phyloP scores from a whole-genome alignment of 805 yeast species.

The Starmerella khaoyaiensis region DNA sequence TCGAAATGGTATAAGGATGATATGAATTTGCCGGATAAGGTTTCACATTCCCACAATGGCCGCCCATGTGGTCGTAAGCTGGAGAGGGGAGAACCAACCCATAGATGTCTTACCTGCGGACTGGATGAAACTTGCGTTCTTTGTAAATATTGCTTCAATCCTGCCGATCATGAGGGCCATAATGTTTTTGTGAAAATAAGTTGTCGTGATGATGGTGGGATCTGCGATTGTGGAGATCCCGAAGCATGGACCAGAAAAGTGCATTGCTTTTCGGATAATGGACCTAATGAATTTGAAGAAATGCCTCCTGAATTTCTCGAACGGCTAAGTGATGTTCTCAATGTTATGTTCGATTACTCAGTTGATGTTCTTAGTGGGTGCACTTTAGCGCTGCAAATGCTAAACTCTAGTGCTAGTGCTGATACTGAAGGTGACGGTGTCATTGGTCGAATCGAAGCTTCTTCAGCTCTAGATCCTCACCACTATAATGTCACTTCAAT shows the following conservation, averaged over 20 bases:
- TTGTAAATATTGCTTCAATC: constrained; percentile 63
- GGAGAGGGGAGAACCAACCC: constrained; percentile 67
- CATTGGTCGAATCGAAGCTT: no score
- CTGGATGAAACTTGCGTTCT: constrained; percentile 74
- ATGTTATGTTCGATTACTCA: constrained; percentile 24
- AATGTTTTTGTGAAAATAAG: constrained; percentile 50
- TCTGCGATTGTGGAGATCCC: constrained; percentile 80
- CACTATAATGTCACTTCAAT: neutral
- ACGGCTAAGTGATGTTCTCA: constrained; percentile 28
- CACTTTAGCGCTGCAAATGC: neutral
- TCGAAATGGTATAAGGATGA: constrained; percentile 5
- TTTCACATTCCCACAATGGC: constrained; percentile 38
- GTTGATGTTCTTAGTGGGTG: constrained; percentile 24
- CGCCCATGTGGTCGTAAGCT: constrained; percentile 66
- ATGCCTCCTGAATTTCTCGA: constrained; percentile 44
- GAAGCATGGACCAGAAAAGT: constrained; percentile 60
- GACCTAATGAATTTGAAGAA: constrained; percentile 21
- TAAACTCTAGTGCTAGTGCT: constrained; percentile 2
- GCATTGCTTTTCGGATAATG: constrained; percentile 36
- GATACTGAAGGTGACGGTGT: no score
- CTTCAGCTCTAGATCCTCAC: neutral
- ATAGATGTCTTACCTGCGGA: constrained; percentile 62
- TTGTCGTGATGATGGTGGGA: constrained; percentile 54
- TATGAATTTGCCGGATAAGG: constrained; percentile 3
- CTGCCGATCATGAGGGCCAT: constrained; percentile 60